Evolutionary conservation across 371 early-diverging fungal species (phyloP).

Genomic region (Syncephalastrum sp.): DNA sequence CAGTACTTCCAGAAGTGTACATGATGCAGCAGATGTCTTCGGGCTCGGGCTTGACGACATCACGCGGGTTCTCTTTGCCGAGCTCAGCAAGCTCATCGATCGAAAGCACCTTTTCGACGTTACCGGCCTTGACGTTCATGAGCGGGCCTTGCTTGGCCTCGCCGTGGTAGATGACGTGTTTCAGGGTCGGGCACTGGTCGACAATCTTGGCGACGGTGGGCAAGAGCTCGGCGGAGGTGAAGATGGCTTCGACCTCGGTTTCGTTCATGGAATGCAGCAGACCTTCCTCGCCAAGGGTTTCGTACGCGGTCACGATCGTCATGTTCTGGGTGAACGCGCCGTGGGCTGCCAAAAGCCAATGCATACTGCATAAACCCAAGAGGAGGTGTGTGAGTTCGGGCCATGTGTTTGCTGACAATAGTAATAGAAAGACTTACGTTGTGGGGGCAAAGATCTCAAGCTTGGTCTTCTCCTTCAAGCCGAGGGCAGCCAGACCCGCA

Average conservation of each 20-base stretch:
- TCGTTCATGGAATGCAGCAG: slow-evolving; percentile 84
- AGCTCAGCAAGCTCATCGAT: slow-evolving; percentile 61
- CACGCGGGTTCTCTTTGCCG: slow-evolving; percentile 64
- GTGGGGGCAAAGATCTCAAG: slow-evolving; percentile 72
- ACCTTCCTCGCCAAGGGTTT: slow-evolving; percentile 87
- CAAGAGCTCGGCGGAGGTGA: slow-evolving; percentile 79
- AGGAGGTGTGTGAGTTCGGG: too few relatives aligned
- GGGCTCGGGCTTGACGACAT: slow-evolving; percentile 61
- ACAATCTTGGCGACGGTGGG: slow-evolving; percentile 62
- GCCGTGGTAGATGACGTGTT: slow-evolving; percentile 75
- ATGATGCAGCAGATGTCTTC: slow-evolving; percentile 89
- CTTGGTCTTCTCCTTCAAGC: slow-evolving; percentile 57
- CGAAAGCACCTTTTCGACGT: slow-evolving; percentile 20
- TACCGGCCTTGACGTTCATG: slow-evolving; percentile 25
- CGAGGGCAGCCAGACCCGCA: slow-evolving; percentile 65
- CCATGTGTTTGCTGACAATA: not conserved
- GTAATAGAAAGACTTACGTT: slow-evolving; percentile 39
- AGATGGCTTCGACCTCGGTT: slow-evolving; percentile 71
- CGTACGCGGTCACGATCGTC: slow-evolving; percentile 84
- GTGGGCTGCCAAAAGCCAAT: slow-evolving; percentile 75
- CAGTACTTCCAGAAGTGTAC: slow-evolving; percentile 96
- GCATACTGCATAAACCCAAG: slow-evolving; percentile 41
- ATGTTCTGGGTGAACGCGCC: slow-evolving; percentile 67
- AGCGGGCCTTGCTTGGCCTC: slow-evolving; percentile 36
- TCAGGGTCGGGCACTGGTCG: slow-evolving; percentile 58